phyloP scores from a whole-genome alignment of 2,329 filamentous ascomycete species.

The Fusarium tanahbumbuense region DNA sequence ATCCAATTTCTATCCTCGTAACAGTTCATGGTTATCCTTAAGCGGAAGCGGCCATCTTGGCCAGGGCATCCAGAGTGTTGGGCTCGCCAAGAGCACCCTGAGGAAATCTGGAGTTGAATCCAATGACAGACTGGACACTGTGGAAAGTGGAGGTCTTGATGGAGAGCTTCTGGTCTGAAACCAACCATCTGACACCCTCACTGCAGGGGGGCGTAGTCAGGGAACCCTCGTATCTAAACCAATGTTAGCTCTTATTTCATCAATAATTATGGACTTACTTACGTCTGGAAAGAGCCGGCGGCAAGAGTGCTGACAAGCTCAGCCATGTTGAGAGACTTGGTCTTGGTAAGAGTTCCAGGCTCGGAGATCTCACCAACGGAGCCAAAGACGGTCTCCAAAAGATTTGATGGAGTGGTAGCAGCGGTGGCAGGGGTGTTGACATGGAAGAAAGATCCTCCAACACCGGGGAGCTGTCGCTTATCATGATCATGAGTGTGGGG shows the following conservation, averaged over 20 bases:
- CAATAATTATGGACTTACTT: constrained; percentile 6
- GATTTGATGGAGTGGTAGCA: constrained; percentile 25
- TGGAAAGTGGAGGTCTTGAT: constrained; percentile 53
- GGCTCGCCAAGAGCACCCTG: constrained; percentile 27
- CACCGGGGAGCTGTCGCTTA: constrained; percentile 22
- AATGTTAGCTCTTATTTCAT: not conserved
- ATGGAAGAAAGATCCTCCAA: constrained; percentile 21
- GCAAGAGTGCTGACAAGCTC: constrained; percentile 50
- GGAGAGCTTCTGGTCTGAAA: constrained; percentile 60
- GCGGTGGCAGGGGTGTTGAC: constrained; percentile 7
- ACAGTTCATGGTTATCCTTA: too few species aligned
- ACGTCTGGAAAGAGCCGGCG: constrained; percentile 50
- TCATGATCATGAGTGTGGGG: not conserved
- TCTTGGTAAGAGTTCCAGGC: constrained; percentile 54
- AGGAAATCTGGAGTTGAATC: constrained; percentile 27
- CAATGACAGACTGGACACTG: constrained; percentile 24
- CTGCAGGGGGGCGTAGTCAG: constrained; percentile 72
- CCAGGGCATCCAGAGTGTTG: constrained; percentile 6
- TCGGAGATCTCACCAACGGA: constrained; percentile 50
- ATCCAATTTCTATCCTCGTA: not conserved
- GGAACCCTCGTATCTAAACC: constrained; percentile 62
- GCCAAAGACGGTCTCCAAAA: constrained; percentile 54
- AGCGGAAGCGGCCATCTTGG: too few species aligned
- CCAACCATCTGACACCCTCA: constrained; percentile 67
- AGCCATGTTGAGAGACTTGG: constrained; percentile 56